Percentiles rank a stretch among this genome's conserved stretches.
Evolutionary conservation across 352 stramenopile genomes (phyloP).

Genomic region (Globisporangium acanthophoron): DNA sequence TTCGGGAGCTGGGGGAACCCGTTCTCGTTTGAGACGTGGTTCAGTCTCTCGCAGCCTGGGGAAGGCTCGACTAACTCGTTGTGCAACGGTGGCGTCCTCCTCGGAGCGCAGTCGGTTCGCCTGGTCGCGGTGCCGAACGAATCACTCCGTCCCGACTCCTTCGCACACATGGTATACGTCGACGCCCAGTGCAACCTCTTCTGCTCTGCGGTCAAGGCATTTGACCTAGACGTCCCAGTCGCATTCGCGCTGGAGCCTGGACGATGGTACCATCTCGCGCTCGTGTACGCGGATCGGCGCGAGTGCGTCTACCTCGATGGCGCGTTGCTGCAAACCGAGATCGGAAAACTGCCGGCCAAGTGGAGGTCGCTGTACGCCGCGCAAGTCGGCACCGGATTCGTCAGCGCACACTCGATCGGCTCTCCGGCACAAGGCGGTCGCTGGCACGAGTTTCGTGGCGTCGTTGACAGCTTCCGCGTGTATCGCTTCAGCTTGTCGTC

Average conservation of each 20-base stretch:
- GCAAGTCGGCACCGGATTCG: constrained; percentile 26
- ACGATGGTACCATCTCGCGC: constrained; percentile 32
- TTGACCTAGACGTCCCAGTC: background rate
- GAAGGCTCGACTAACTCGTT: constrained; percentile 5
- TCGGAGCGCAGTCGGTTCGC: constrained; percentile 1
- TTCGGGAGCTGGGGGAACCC: constrained; percentile 6
- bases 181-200: constrained; percentile 14
- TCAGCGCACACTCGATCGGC: constrained; percentile 3
- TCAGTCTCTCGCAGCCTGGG: constrained; percentile 8
- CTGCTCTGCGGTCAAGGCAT: constrained; percentile 12
- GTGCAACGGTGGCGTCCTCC: constrained; percentile 1
- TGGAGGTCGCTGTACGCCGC: constrained; percentile 14
- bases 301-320: constrained; percentile 26
- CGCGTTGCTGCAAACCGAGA: constrained; percentile 4
- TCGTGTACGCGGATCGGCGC: constrained; percentile 17
- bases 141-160: constrained; percentile 1
- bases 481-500: constrained; percentile 17
- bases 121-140: background rate
- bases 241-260: constrained; percentile 9
- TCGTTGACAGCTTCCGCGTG: constrained; percentile 26
- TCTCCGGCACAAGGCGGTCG: background rate
- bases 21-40: constrained; percentile 20
- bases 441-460: constrained; percentile 29
- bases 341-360: background rate
- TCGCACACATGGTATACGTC: constrained; percentile 18